These are phyloP conservation scores for Debaryomyces udenii DNA, from an alignment of 1,139 yeast species.

Conservation along the genomic window DNA sequence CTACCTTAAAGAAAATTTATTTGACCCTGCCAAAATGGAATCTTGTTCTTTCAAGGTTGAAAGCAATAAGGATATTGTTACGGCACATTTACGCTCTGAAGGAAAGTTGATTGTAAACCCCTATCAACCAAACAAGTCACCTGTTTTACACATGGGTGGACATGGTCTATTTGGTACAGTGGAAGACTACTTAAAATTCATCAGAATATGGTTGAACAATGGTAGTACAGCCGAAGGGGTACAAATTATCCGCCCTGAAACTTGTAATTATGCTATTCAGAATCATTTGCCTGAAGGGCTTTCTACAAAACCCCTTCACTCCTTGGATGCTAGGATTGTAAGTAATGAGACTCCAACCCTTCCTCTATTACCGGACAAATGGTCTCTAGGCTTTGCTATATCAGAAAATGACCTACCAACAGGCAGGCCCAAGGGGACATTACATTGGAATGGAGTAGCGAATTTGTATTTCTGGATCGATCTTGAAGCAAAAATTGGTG, in stretches of 20 bases:
- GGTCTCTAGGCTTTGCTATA: slow-evolving; percentile 14
- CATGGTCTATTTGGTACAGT: slow-evolving; percentile 37
- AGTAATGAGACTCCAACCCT: slow-evolving; percentile 2
- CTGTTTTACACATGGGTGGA: slow-evolving; percentile 37
- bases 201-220: slow-evolving; percentile 34
- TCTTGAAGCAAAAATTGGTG: slow-evolving; percentile 31
- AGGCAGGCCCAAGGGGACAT: slow-evolving; percentile 33
- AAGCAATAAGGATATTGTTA: slow-evolving; percentile 18
- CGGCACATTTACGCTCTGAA: slow-evolving; percentile 13
- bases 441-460: slow-evolving; percentile 37
- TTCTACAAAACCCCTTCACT: slow-evolving; percentile 10
- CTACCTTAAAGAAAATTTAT: slow-evolving; percentile 19
- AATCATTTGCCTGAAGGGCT: slow-evolving; percentile 23
- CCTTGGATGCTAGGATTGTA: background rate
- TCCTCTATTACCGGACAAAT: slow-evolving; percentile 9
- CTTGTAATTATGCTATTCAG: slow-evolving; percentile 25
- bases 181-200: slow-evolving; percentile 32
- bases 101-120: slow-evolving; percentile 5
- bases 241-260: slow-evolving; percentile 25
- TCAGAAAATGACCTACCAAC: slow-evolving; percentile 22
- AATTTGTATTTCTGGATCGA: slow-evolving; percentile 41
- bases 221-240: slow-evolving; percentile 34
- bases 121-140: slow-evolving; percentile 18
- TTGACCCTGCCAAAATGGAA: slow-evolving; percentile 19
- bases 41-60: slow-evolving; percentile 15